Base-by-base conservation (phyloP, 176 grass and related monocot species). In the Aegilops bicornis region DNA sequence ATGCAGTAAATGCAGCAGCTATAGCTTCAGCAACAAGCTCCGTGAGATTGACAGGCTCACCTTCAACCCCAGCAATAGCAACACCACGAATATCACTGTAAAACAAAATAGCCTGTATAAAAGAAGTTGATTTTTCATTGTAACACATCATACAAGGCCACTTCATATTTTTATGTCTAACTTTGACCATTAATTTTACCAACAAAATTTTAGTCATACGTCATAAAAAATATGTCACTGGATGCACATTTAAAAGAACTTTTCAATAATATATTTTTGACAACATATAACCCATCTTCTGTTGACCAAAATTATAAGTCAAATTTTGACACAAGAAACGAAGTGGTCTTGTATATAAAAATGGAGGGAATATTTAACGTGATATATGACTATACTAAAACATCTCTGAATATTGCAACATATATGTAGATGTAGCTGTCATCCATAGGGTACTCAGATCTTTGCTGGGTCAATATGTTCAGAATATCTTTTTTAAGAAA, bases 61-160 rank as follows among this genome's bases (percentile, higher is more conserved):
- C 88, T 87, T 92, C 88, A 86, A 98, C 93, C 79, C 92, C 96
- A 83, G 90, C 90, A 88, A 98, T 83, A 76, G 96, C 96, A 92
- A 98, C 93, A 88, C 96, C 96, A 80, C 96, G 96, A 75, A 98
- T 94, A 92, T 98, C 96, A 82, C 96, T 96, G 81, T 20, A 72
- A 89, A 68, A 86, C 8, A 83, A 58, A 88, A 64, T 16, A 27
- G 2, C 79, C 13, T 80, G 24, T 75, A 47, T 83, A 83, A 43
- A 83, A 43, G 37, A 0, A 66, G 30, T 64, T 79, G 20, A 58
- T 73, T 65, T 32, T 73, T 11, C 27, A 29, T 29, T 63, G 71
- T 70, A 83, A 48, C 64, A 67, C 4, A 4, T 43, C 32, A 48
- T 25, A 45, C 19, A 40, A 40, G 39, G 39, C 39, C 39, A 40